Base-by-base conservation (phyloP, 2,329 filamentous ascomycete genomes). In the Lasiodiplodia sp. region DNA sequence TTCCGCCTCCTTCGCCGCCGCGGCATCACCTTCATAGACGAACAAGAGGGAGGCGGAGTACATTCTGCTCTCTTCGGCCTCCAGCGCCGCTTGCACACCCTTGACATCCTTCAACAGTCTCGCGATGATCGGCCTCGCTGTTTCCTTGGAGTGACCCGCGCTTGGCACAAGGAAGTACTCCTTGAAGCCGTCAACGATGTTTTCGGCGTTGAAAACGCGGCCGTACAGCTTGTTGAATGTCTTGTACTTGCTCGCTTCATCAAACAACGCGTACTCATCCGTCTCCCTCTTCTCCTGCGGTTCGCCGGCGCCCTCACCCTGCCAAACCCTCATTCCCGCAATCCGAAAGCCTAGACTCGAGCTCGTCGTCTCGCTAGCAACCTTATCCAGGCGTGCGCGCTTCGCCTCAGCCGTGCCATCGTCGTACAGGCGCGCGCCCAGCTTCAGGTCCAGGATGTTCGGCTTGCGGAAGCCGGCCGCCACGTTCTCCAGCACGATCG, bases 391-490 rank as follows among this genome's bases (percentile, higher is more conserved):
- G 64, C 86, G 83, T 28, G 79, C 83, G 18, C 87, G 82, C 77
- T 91, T 91, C 37, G 86, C 83, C 0, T 82, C 79, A 28, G 84
- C 83, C 3, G 89, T 87, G 70, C 84, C 83, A 47, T 97, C 92
- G 16, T 92, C 95, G 91, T 94, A 98, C 6, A 99, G 82, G 38
- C 92, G 87, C 62, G 89, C 86, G 53, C 96, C 96, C 23, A 99
- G 88, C 82, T 99, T 99, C 72, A 97, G 88, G 77, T 99, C 96
- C 69, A 99, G 84, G 8, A 99, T 93, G 74, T 97, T 98, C 7
- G 96, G 93, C 69, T 88, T 87, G 74, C 87, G 88, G 83, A 94
- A 98, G 0, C 93, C 93, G 71, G 88, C 86, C 0, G 93, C 90
- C 7, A 92, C 87, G 77, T 97, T 97, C 76, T 94, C 91, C 34